Conservation (phyloP, 352 stramenopile genomes). For the Hyphochytrium catenoides region DNA sequence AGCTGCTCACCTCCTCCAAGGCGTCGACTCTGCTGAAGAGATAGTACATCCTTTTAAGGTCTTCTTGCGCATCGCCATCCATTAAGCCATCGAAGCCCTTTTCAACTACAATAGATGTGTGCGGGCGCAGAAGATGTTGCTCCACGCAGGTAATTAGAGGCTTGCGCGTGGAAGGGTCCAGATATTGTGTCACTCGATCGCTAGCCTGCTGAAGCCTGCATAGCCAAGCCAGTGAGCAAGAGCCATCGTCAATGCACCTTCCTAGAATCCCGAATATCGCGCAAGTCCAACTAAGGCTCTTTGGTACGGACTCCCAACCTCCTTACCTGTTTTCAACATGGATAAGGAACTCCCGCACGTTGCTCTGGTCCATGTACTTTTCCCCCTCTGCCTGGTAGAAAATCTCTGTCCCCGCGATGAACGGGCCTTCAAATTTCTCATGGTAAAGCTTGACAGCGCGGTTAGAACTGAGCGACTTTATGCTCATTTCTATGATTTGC, state of each 20-base stretch:
- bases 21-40: slow-evolving; percentile 45
- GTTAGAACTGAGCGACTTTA: no score
- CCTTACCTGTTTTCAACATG: slow-evolving; percentile 72
- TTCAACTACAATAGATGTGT: slow-evolving; percentile 49
- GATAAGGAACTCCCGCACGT: slow-evolving; percentile 52
- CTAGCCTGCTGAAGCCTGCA: slow-evolving; percentile 7
- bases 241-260: slow-evolving; percentile 11
- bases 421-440: slow-evolving; percentile 49
- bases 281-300: no score
- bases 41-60: slow-evolving; percentile 60
- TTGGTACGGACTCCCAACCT: no score
- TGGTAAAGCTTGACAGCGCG: slow-evolving; percentile 59
- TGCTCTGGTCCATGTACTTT: slow-evolving; percentile 21
- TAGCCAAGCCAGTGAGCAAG: neutral
- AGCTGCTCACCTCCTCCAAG: slow-evolving; percentile 16
- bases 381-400: slow-evolving; percentile 64
- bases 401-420: slow-evolving; percentile 48
- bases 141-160: slow-evolving; percentile 26
- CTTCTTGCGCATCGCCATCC: slow-evolving; percentile 39
- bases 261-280: slow-evolving; percentile 36
- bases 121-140: slow-evolving; percentile 45
- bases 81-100: slow-evolving; percentile 63
- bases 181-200: slow-evolving; percentile 13
- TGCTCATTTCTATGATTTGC: no score
- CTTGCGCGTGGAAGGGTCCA: slow-evolving; percentile 14